Base-by-base conservation (phyloP, 306 rosid species). In the Benincasa hispida region DNA sequence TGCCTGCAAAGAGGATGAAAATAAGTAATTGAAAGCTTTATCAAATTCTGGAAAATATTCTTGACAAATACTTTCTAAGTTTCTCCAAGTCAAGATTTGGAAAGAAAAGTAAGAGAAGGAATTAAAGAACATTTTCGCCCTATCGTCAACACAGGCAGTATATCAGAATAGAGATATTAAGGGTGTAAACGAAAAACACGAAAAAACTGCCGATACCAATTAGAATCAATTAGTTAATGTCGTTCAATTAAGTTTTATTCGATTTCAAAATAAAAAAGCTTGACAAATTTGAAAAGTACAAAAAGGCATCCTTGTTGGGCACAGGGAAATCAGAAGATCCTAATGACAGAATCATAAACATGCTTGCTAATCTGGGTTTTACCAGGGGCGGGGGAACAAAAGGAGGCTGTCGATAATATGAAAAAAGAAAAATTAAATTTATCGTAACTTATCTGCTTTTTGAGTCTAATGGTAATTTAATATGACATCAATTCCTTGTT, bases 1-100 rank as follows among this genome's bases (percentile, higher is more conserved):
- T 65, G 87, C 93, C 99, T 94, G 91, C 82, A 87, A 85, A 80
- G 27, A 59, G 24, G 2, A 70, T 70, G 21, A 25, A 47, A 14
- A 42, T 24, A 47, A 70, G 37, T 15, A 47, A 47, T 1, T 24
- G 0, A 69, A 70, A 47, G 15, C 76, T 47, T 70, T 25, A 25
- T 17, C 35, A 54, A 78, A 51, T 47, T 72, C n/a, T 0, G 19
- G 55, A n/a, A 18, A 8, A 63, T 13, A 34, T 24, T 19, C 47
- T 28, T 32, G 19, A 63, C 27, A 12, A 19, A 48, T 63, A 7
- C 67, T 27, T 30, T 13, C 66, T 59, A 27, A 61, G 15, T 28
- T 61, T 41, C 41, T 2, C 72, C 17, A 35, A 3, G 50, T 65
- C 47, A 35, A 19, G 72, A 35, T n/a, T 35, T 19, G 72, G 37